Conservation (phyloP, 2,329 filamentous ascomycete species). For the Tolypocladium inflatum region DNA sequence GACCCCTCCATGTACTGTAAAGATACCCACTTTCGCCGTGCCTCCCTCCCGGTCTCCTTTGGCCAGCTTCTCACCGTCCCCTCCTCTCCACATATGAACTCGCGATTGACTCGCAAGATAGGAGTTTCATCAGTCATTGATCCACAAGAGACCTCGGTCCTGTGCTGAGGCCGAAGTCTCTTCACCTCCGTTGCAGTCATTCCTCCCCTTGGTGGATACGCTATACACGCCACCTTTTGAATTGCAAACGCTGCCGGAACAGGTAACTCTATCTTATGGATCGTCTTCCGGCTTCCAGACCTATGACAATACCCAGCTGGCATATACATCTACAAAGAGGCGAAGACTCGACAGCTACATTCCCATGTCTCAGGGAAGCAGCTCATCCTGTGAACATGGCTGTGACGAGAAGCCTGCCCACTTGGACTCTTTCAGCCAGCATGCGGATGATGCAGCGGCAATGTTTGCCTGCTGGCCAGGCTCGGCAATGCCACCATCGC, state of each 20-base stretch:
- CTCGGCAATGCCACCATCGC: slow-evolving; percentile 11
- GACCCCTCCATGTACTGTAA: not conserved
- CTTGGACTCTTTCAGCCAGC: slow-evolving; percentile 9
- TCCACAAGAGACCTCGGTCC: slow-evolving; percentile 18
- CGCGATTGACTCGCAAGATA: slow-evolving; percentile 24
- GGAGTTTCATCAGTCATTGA: slow-evolving; percentile 18
- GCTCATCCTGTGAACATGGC: slow-evolving; percentile 14
- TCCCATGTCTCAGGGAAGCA: slow-evolving; percentile 19
- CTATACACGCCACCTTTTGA: slow-evolving; percentile 15
- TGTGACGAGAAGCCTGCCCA: slow-evolving; percentile 21
- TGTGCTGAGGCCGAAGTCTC: slow-evolving; percentile 14
- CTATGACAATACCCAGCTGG: slow-evolving; percentile 15
- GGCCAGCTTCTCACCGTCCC: not conserved
- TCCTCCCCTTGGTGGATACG: slow-evolving; percentile 11
- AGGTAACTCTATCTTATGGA: slow-evolving; percentile 20
- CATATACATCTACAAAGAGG: slow-evolving; percentile 19
- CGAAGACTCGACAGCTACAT: slow-evolving; percentile 18
- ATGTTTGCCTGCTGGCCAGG: slow-evolving; percentile 12
- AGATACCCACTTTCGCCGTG: not conserved
- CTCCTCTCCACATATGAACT: not conserved
- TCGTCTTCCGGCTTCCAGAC: slow-evolving; percentile 19
- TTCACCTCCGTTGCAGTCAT: slow-evolving; percentile 10
- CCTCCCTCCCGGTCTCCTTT: slow-evolving; percentile 3
- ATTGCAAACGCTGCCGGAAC: slow-evolving; percentile 15
- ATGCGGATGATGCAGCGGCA: slow-evolving; percentile 10